A percentile compares a stretch with the other conserved stretches of the same genome.
phyloP scores from a whole-genome alignment of 2,329 filamentous ascomycete species.

The Aspergillus carbonarius region DNA sequence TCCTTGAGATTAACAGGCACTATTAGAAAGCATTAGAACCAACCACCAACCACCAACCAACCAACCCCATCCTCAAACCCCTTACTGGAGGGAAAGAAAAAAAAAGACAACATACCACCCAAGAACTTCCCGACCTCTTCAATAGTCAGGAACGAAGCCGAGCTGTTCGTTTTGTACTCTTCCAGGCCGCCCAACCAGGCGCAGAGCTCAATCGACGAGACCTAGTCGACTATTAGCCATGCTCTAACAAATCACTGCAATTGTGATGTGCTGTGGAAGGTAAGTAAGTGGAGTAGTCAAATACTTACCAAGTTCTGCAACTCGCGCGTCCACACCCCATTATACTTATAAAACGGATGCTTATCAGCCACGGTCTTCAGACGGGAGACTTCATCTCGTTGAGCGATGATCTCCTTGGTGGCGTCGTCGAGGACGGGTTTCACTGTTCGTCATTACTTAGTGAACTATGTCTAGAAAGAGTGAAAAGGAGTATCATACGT shows the following conservation, averaged over 20 bases:
- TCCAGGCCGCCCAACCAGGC: constrained; percentile 79
- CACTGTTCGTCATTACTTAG: constrained; percentile 51
- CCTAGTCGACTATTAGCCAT: constrained; percentile 36
- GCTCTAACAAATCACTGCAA: background rate
- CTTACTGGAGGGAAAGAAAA: constrained; percentile 5
- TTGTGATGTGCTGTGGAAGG: no score
- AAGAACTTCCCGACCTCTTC: constrained; percentile 81
- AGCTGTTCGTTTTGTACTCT: constrained; percentile 54
- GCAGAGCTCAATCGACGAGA: constrained; percentile 59
- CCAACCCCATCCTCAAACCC: background rate
- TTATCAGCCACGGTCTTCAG: constrained; percentile 73
- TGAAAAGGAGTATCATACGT: constrained; percentile 45
- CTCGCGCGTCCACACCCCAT: constrained; percentile 78
- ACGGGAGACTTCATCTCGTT: constrained; percentile 68
- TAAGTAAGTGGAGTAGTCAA: background rate
- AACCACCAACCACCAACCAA: background rate
- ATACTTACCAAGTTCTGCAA: constrained; percentile 73
- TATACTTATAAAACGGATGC: constrained; percentile 98
- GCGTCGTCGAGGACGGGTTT: constrained; percentile 67
- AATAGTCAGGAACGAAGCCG: constrained; percentile 74
- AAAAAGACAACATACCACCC: constrained; percentile 54
- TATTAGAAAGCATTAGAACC: constrained; percentile 35
- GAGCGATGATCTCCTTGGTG: constrained; percentile 66
- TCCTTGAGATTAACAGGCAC: constrained; percentile 92
- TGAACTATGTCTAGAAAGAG: background rate